Evolutionary conservation across 306 rosid genomes (phyloP), one percentile per base, ranked within the genome.

Genomic region (Vigna hirtella): DNA sequence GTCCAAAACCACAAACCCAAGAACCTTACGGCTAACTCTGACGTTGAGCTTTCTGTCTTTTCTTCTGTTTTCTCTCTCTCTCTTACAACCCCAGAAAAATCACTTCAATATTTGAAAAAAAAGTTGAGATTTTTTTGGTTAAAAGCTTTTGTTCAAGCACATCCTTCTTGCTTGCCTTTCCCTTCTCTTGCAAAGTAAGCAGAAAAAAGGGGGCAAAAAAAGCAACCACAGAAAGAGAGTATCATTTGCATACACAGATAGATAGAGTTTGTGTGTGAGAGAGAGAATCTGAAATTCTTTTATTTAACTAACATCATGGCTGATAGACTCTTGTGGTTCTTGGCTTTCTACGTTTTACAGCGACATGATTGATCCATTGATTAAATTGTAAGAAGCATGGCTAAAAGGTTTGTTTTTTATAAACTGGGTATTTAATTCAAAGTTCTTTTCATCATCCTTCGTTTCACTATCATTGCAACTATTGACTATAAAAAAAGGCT

Each of bases 11-110:
- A 86, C 83, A 85, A 43, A 83, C 68, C 78, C 72, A 83, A 69
- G 80, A 91, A 85, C 97, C 91, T 89, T 94, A 83, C 87, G 87
- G 96, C 92, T 86, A 90, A 76, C 88, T 83, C 93, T 88, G 97
- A 94, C 87, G 98, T 89, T 74, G 83, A 85, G 55, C 97, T 94
- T 92, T 92, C 97, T 92, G 97, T 94, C 97, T 90, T 92, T 90
- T 90, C 92, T 85, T 90, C 83, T 84, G 87, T 85, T 30, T 30
- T 30, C 4, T 84, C 62, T 84, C 86, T 77, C 81, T 90, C 83
- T 57, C 84, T 90, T 82, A 52, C 84, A 83, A 57, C 78, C 77
- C 86, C 48, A 47, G 13, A 43, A 77, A 68, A 56, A 30, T 40
- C 4, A 62, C 24, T 8, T 30, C 13, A 56, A 58, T 58, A 40